A percentile compares a stretch with the other conserved stretches of the same genome.
phyloP scores from a whole-genome alignment of 305 asterid species.

The Fraxinus sp. region DNA sequence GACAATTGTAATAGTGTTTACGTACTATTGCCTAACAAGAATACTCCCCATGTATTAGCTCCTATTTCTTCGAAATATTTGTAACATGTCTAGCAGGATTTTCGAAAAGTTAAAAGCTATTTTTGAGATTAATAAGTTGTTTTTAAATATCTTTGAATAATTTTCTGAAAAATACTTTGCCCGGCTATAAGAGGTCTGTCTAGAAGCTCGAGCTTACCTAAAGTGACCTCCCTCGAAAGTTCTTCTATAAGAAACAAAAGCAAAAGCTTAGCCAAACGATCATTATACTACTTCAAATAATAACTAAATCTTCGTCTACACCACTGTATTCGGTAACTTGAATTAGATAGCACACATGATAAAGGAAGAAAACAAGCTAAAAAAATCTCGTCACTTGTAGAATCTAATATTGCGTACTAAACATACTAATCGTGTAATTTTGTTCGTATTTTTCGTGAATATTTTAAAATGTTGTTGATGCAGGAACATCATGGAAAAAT shows the following conservation, averaged over 20 bases:
- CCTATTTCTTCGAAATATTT: neutral
- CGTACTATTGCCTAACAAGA: neutral
- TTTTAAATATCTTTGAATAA: too few relatives aligned
- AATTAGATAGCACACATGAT: neutral
- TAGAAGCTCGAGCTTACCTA: neutral
- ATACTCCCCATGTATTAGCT: neutral
- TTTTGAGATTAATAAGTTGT: too few relatives aligned
- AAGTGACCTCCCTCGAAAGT: neutral
- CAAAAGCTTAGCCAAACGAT: too few relatives aligned
- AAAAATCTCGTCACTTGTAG: neutral
- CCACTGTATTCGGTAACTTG: too few relatives aligned
- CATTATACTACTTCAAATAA: neutral
- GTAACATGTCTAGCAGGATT: neutral
- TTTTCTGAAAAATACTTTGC: too few relatives aligned
- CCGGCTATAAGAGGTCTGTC: too few relatives aligned
- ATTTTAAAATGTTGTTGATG: neutral
- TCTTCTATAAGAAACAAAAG: too few relatives aligned
- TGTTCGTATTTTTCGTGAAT: neutral
- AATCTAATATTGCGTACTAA: neutral
- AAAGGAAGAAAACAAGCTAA: neutral
- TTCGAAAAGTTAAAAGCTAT: neutral
- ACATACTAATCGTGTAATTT: neutral
- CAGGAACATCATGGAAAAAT: constrained; percentile 29
- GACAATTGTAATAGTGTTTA: neutral
- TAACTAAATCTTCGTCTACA: neutral